Conservation (phyloP, 106 monocot species). For the Iris macrosiphon region DNA sequence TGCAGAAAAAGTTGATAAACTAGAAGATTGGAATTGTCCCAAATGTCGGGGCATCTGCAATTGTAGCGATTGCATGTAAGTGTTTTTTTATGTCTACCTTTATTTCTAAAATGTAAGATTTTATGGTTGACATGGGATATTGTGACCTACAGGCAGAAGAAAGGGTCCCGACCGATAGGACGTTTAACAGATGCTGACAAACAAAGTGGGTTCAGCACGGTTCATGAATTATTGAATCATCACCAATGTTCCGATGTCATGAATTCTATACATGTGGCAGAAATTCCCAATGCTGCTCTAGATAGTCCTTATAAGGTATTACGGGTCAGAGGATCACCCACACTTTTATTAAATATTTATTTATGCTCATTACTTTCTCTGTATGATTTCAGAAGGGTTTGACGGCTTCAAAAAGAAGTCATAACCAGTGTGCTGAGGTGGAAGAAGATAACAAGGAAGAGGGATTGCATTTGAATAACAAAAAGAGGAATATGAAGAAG, state of each 20-base stretch:
- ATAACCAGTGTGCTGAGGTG: slow-evolving; percentile 1
- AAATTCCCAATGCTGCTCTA: not conserved
- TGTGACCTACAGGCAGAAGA: slow-evolving; percentile 42
- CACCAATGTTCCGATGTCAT: not conserved
- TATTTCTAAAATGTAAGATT: not conserved
- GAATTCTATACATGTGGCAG: not conserved
- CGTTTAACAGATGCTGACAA: slow-evolving; percentile 44
- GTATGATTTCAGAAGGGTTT: not conserved
- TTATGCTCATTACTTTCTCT: not conserved
- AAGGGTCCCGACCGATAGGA: slow-evolving; percentile 57
- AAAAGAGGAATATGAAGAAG: no score
- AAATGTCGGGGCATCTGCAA: slow-evolving; percentile 73
- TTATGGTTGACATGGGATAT: not conserved
- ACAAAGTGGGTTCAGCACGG: slow-evolving; percentile 38
- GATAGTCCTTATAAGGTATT: not conserved
- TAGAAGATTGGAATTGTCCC: slow-evolving; percentile 51
- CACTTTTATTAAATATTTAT: not conserved
- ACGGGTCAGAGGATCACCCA: not conserved
- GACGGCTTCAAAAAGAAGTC: not conserved
- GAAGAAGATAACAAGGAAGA: not conserved
- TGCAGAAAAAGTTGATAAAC: slow-evolving; percentile 30
- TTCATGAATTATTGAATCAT: slow-evolving; percentile 15
- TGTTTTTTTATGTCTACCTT: not conserved
- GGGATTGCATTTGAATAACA: no score
- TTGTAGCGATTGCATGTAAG: slow-evolving; percentile 68